Percentiles rank a stretch among this genome's conserved stretches.
Evolutionary conservation across 2,329 filamentous ascomycete species (phyloP).

Genomic region (Juglanconis juglandina): DNA sequence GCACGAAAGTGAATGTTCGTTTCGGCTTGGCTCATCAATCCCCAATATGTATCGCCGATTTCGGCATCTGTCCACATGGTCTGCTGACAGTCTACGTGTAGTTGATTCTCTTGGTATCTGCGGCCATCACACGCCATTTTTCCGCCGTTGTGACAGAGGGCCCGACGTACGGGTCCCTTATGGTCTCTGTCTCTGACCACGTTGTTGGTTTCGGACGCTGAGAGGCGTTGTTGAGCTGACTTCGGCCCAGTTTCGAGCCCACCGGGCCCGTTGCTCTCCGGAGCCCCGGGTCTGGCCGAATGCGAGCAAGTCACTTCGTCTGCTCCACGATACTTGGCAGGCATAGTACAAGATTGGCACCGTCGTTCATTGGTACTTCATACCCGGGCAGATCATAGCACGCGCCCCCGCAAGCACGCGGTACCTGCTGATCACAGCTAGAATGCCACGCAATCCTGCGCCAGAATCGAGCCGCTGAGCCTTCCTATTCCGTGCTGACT

Average conservation of each 20-base stretch:
- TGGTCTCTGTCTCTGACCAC: background rate
- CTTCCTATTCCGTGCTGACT: background rate
- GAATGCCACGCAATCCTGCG: slow-evolving; percentile 13
- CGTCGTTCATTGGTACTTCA: background rate
- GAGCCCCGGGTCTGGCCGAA: background rate
- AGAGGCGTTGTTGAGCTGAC: background rate
- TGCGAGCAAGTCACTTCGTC: background rate
- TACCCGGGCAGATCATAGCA: background rate
- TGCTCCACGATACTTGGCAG: background rate
- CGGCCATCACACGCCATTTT: background rate
- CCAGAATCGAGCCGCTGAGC: background rate
- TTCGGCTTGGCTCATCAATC: background rate
- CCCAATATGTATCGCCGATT: background rate
- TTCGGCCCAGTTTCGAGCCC: background rate
- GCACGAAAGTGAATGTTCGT: no score
- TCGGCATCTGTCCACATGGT: background rate
- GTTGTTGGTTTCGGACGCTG: background rate
- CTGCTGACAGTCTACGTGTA: background rate
- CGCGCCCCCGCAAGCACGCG: background rate
- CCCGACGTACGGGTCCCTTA: background rate
- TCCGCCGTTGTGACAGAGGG: background rate
- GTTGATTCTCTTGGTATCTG: background rate
- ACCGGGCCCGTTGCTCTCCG: background rate
- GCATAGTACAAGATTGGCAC: background rate
- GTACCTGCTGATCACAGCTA: slow-evolving; percentile 15